These are phyloP conservation scores for Fragilariopsis cylindrus DNA, from an alignment of 108 stramenopile genomes.

Conservation along the genomic window DNA sequence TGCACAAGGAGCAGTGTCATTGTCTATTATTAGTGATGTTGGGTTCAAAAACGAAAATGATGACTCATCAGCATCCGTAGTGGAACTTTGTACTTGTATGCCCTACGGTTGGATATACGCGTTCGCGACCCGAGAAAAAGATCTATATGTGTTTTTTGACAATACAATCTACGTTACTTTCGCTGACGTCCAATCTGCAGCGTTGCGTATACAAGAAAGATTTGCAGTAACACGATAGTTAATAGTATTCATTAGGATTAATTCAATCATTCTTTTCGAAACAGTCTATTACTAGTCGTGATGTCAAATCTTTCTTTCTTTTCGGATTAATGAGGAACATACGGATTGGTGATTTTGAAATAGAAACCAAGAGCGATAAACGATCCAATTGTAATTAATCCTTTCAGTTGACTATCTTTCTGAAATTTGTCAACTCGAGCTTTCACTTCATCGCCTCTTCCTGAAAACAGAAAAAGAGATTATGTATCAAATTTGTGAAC, in stretches of 20 bases:
- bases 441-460: slow-evolving; percentile 33
- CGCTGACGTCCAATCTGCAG: slow-evolving; percentile 68
- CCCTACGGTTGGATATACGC: slow-evolving; percentile 73
- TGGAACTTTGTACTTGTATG: slow-evolving; percentile 68
- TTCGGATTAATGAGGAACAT: slow-evolving; percentile 17
- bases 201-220: slow-evolving; percentile 38
- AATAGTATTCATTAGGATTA: too few relatives aligned
- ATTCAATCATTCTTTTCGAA: too few relatives aligned
- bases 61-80: not conserved
- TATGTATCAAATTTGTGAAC: too few relatives aligned
- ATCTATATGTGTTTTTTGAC: slow-evolving; percentile 72
- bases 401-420: slow-evolving; percentile 25
- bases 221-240: not conserved
- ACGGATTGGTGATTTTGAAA: slow-evolving; percentile 21
- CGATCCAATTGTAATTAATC: slow-evolving; percentile 24
- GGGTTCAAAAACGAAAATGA: not conserved
- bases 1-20: not conserved
- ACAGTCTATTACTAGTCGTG: too few relatives aligned
- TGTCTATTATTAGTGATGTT: slow-evolving; percentile 3
- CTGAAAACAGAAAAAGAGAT: too few relatives aligned
- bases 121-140: slow-evolving; percentile 39
- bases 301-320: too few relatives aligned
- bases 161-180: slow-evolving; percentile 62
- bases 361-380: slow-evolving; percentile 26
- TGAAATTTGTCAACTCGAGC: slow-evolving; percentile 30